These are phyloP conservation scores for Fusarium sublunatum DNA, from an alignment of 2,329 filamentous ascomycete species.

Conservation along the genomic window DNA sequence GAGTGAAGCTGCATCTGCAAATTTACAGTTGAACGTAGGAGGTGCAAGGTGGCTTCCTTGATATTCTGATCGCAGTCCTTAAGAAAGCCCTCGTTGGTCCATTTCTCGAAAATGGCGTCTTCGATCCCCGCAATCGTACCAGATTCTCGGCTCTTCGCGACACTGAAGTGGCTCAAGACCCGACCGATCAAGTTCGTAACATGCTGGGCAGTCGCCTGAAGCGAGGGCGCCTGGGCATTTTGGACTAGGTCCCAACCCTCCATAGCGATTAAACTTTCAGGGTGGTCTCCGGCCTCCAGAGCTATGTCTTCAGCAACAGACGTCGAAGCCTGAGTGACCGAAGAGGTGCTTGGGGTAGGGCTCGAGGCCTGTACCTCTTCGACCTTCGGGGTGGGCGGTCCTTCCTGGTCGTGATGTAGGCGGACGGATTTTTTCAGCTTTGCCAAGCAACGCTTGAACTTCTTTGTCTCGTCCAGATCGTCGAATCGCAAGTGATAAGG, in stretches of 20 bases:
- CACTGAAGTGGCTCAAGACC: slow-evolving; percentile 18
- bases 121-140: slow-evolving; percentile 41
- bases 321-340: background rate
- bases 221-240: slow-evolving; percentile 2
- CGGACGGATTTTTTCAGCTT: slow-evolving; percentile 19
- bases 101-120: slow-evolving; percentile 43
- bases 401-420: background rate
- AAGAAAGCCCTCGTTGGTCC: slow-evolving; percentile 44
- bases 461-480: slow-evolving; percentile 22
- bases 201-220: background rate
- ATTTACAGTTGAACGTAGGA: slow-evolving; percentile 37
- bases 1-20: background rate
- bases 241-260: slow-evolving; percentile 13
- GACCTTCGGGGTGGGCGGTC: too few species aligned
- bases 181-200: slow-evolving; percentile 16
- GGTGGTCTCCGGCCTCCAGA: background rate
- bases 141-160: slow-evolving; percentile 16
- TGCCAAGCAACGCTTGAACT: slow-evolving; percentile 19
- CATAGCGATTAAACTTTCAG: slow-evolving; percentile 20
- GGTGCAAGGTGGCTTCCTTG: slow-evolving; percentile 32
- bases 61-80: slow-evolving; percentile 38
- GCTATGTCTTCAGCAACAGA: background rate
- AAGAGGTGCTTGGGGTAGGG: background rate
- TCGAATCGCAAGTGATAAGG: slow-evolving; percentile 39
- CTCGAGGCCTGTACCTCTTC: background rate